Conservation (phyloP, 2,329 filamentous ascomycete genomes). For the Pestalotiopsis fici region DNA sequence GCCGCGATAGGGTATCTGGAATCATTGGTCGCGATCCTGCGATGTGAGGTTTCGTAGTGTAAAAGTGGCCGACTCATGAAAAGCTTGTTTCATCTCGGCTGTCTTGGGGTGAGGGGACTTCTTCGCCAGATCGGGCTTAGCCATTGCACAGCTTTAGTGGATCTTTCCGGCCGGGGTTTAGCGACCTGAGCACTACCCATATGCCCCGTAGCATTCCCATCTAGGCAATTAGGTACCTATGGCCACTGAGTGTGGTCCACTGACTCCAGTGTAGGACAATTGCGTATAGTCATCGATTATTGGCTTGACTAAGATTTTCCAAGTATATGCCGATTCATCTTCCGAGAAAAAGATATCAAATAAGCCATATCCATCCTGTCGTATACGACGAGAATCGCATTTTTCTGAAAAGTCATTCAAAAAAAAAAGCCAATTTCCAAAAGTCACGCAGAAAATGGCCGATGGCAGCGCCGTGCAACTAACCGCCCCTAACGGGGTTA, state of each 20-base stretch:
- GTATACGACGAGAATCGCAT: no score
- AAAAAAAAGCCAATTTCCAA: no score
- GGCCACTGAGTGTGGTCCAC: no score
- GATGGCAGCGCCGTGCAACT: background rate
- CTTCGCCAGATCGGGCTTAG: background rate
- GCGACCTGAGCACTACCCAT: background rate
- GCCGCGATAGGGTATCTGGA: background rate
- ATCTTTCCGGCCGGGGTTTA: background rate
- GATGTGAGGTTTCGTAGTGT: background rate
- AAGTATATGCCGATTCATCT: no score
- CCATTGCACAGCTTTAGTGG: background rate
- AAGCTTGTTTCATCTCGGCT: background rate
- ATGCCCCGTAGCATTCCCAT: background rate
- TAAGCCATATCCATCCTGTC: no score
- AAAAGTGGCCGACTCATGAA: background rate
- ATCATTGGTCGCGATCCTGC: background rate
- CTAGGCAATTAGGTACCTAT: background rate
- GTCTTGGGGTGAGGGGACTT: background rate
- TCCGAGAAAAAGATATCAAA: no score
- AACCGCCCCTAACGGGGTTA: conserved; percentile 10
- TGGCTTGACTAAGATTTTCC: no score
- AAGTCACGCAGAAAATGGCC: background rate
- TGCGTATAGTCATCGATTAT: no score
- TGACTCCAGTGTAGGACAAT: no score
- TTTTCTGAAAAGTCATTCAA: no score